Evolutionary conservation across 768 basidiomycete genomes (phyloP), one percentile per base, ranked within the genome.

Genomic region (Pulveroboletus sp.): DNA sequence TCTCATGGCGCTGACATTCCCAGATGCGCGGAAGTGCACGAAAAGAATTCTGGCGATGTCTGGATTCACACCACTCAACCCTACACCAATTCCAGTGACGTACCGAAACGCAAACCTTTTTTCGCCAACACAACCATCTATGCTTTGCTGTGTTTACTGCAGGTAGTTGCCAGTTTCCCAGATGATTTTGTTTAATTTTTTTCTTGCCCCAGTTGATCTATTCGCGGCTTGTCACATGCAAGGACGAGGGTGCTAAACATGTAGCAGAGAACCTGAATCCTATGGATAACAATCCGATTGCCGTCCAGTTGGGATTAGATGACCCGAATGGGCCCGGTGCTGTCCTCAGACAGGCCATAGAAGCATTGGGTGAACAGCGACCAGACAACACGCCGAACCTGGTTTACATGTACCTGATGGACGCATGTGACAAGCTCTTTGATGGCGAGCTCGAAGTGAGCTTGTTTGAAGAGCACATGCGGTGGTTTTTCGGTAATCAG

Each of bases 91-190:
- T 52, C 59, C 13, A 54, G 43, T 29, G 71, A 72, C 48, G 45
- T 57, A 7, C 55, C 60, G 43, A 75, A 70, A 45, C 72, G 75
- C 39, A 79, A 67, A 45, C 77, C 86, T 9, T 90, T 97, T 69
- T 98, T 95, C 69, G 81, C 81, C 50, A 97, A 97, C 70, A 92
- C 90, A 40, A 87, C 91, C 19, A 90, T 93, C 65, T 99, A 98
- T 71, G 89, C 89, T 7, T 66, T 97, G 43, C 65, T 98, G 56
- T 85, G 97, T 42, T 72, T 95, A 44, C 65, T 98, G 42, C 93
- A 99, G 85, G 95, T 82, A 60, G 50, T 31, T 40, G 40, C 13
- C 25, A 39, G 20, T 6, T 63, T 52, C 16, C 24, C 38, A 17
- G 27, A 14, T 31, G 35, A 31, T 37, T 33, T 46, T 42, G 39